A percentile compares a stretch with the other conserved stretches of the same genome.
Conservation (phyloP, 768 basidiomycete species). For the Tremella mesenterica region DNA sequence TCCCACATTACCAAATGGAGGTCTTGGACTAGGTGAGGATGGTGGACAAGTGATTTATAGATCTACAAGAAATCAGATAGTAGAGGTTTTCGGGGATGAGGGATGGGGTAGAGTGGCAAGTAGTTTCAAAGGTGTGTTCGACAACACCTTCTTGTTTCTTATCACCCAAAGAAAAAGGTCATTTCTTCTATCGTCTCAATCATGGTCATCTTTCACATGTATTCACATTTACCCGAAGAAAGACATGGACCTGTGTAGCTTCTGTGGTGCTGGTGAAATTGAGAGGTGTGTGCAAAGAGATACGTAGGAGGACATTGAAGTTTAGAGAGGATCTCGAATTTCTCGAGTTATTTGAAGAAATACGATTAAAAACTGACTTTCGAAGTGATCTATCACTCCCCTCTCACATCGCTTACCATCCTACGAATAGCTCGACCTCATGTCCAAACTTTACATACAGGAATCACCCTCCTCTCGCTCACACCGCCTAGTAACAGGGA, state of each 20-base stretch:
- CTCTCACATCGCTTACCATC: constrained; percentile 71
- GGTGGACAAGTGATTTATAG: constrained; percentile 50
- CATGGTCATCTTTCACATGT: too few species aligned
- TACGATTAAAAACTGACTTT: constrained; percentile 8
- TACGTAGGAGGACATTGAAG: too few species aligned
- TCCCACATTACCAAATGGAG: constrained; percentile 11
- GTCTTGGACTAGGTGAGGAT: constrained; percentile 18
- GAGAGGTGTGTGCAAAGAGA: too few species aligned
- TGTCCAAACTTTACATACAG: constrained; percentile 68
- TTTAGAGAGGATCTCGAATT: too few species aligned
- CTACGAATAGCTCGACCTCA: constrained; percentile 77
- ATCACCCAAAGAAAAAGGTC: background rate
- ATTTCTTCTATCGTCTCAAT: too few species aligned
- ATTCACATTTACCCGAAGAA: too few species aligned
- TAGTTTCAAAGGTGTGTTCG: constrained; percentile 57
- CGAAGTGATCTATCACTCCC: constrained; percentile 80
- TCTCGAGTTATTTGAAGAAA: background rate
- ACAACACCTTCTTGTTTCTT: background rate
- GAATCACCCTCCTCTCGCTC: constrained; percentile 60
- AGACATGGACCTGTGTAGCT: too few species aligned
- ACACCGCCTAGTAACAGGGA: constrained; percentile 45
- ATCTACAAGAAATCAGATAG: constrained; percentile 61
- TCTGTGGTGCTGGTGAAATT: too few species aligned
- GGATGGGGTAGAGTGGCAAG: constrained; percentile 75
- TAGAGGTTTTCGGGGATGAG: constrained; percentile 68